A percentile compares a stretch with the other conserved stretches of the same genome.
phyloP scores from a whole-genome alignment of 306 rosid genomes.

The Fagus crenata region DNA sequence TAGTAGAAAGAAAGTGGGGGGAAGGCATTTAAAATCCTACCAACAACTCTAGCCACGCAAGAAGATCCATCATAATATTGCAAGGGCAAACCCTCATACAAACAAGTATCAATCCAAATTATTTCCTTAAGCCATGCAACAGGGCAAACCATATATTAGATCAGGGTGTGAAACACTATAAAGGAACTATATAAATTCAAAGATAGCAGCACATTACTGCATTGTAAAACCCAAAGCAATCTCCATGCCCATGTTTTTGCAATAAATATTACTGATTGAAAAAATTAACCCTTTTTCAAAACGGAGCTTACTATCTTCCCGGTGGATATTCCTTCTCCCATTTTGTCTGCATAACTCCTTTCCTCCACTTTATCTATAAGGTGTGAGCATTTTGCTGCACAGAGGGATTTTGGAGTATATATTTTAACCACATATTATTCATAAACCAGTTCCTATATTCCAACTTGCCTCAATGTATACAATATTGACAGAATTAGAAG shows the following conservation, averaged over 20 bases:
- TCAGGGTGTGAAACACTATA: background rate
- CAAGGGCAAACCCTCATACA: background rate
- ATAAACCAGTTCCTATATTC: background rate
- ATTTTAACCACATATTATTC: background rate
- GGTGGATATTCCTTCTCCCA: background rate
- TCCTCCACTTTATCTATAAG: slow-evolving; percentile 17
- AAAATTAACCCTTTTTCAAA: background rate
- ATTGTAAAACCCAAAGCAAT: background rate
- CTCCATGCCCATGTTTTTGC: background rate
- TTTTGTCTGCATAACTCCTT: background rate
- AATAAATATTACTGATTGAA: background rate
- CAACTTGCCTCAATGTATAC: background rate
- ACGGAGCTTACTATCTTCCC: background rate
- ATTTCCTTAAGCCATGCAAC: background rate
- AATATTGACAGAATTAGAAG: slow-evolving; percentile 1
- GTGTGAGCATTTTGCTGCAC: slow-evolving; percentile 9
- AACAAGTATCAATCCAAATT: background rate
- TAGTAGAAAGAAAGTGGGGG: background rate
- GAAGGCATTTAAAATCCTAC: background rate
- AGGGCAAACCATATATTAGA: background rate
- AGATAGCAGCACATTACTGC: background rate
- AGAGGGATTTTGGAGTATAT: background rate
- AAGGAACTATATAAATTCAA: background rate
- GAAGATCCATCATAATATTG: background rate
- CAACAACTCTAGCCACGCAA: background rate